A percentile compares a stretch with the other conserved stretches of the same genome.
phyloP scores from a whole-genome alignment of 306 rosid genomes.

The Vigna unguiculata region DNA sequence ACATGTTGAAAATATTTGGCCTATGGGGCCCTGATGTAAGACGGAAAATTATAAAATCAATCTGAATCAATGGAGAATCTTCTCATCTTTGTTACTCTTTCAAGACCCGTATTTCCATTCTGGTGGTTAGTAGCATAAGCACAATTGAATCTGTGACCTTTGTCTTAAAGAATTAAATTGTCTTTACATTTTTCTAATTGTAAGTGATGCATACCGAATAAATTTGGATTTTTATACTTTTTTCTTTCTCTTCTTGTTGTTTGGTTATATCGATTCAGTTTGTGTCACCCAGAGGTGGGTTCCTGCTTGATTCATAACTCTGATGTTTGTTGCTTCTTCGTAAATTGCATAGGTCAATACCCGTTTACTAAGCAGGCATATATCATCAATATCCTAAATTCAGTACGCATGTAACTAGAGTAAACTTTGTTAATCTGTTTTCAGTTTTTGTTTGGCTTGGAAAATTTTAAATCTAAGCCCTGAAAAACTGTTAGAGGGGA shows the following conservation, averaged over 20 bases:
- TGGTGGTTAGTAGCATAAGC: constrained; percentile 8
- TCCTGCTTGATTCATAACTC: constrained; percentile 21
- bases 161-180: constrained; percentile 28
- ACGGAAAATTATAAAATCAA: not conserved
- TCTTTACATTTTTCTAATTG: constrained; percentile 4
- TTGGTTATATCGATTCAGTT: constrained; percentile 3
- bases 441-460: constrained; percentile 9
- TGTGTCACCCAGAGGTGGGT: constrained; percentile 6
- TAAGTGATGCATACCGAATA: constrained; percentile 26
- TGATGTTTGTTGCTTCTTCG: not conserved
- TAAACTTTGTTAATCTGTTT: not conserved
- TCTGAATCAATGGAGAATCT: constrained; percentile 14
- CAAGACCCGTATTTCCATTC: constrained; percentile 7
- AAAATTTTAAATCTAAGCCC: constrained; percentile 19
- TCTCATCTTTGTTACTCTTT: constrained; percentile 8
- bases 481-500: constrained; percentile 23
- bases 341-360: too few relatives aligned
- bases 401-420: constrained; percentile 22
- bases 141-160: constrained; percentile 18
- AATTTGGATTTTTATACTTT: constrained; percentile 7
- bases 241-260: constrained; percentile 18
- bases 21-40: not conserved
- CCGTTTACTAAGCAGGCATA: constrained; percentile 1
- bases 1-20: constrained; percentile 7
- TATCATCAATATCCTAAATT: constrained; percentile 7